phyloP scores from a whole-genome alignment of 2,329 filamentous ascomycete species.

The Pseudogymnoascus pannorum region DNA sequence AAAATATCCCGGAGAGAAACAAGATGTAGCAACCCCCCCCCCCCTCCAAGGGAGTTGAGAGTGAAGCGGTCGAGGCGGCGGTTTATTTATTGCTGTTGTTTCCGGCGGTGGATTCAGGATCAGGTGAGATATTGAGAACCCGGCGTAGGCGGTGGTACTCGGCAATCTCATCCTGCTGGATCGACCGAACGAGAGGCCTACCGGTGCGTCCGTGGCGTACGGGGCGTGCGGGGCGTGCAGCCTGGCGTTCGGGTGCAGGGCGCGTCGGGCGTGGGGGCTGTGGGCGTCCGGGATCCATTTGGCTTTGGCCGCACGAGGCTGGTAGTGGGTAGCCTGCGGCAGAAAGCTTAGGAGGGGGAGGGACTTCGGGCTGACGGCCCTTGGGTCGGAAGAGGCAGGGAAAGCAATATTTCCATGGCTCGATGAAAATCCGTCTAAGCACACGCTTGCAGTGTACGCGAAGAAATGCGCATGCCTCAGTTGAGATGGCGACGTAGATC shows the following conservation, averaged over 20 bases:
- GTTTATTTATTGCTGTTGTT: not conserved
- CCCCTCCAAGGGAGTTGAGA: not conserved
- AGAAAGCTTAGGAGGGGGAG: no score
- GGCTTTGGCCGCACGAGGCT: not conserved
- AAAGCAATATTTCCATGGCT: not conserved
- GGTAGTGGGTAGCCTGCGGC: no score
- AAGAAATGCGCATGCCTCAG: not conserved
- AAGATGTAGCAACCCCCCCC: not conserved
- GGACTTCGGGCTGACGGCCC: no score
- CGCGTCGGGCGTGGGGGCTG: no score
- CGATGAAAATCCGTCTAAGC: not conserved
- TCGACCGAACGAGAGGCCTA: no score
- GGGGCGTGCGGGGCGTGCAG: no score
- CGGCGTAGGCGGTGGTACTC: not conserved
- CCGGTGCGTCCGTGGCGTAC: no score
- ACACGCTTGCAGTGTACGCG: not conserved
- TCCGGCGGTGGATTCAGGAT: not conserved
- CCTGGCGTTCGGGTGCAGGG: no score
- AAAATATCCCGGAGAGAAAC: not conserved
- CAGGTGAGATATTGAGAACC: not conserved
- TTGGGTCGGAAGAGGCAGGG: no score
- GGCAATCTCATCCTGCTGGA: not conserved
- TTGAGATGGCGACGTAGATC: constrained; percentile 65
- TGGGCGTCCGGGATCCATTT: not conserved
- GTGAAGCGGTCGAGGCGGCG: not conserved